These are phyloP conservation scores for Yamadazyma sp. DNA, from an alignment of 805 yeast species.

Conservation along the genomic window DNA sequence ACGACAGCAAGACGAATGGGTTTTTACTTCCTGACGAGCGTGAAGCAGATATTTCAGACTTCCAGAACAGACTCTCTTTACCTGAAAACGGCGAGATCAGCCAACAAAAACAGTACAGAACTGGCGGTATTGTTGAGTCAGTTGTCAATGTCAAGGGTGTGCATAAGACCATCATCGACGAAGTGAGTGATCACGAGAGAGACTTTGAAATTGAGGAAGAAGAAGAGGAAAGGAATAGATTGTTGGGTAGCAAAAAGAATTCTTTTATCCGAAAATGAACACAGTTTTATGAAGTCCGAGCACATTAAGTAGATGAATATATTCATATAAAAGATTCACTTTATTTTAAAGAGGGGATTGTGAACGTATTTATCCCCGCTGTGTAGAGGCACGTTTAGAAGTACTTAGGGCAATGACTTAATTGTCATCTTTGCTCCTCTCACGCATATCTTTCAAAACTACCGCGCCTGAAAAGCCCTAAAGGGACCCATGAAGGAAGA, in stretches of 20 bases:
- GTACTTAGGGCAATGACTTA: too few relatives aligned
- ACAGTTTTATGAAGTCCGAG: too few relatives aligned
- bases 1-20: conserved; percentile 19
- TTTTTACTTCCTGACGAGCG: conserved; percentile 25
- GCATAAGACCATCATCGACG: conserved; percentile 81
- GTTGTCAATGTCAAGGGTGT: conserved; percentile 83
- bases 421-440: not conserved
- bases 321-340: too few relatives aligned
- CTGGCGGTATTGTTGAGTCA: conserved; percentile 75
- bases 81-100: conserved; percentile 26
- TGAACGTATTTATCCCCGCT: too few relatives aligned
- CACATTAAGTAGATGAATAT: too few relatives aligned
- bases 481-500: conserved; percentile 6
- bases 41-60: conserved; percentile 27
- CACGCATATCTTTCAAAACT: not conserved
- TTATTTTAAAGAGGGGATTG: too few relatives aligned
- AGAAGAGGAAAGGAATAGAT: conserved; percentile 4
- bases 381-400: too few relatives aligned
- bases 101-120: conserved; percentile 40
- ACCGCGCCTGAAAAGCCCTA: conserved; percentile 1
- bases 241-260: conserved; percentile 7
- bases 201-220: conserved; percentile 13
- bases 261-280: too few relatives aligned
- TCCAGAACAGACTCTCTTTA: conserved; percentile 13
- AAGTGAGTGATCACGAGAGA: conserved; percentile 47